Conservation (phyloP, 1,284 basidiomycete species). For the Anthracocystis panici-leucophaei region DNA sequence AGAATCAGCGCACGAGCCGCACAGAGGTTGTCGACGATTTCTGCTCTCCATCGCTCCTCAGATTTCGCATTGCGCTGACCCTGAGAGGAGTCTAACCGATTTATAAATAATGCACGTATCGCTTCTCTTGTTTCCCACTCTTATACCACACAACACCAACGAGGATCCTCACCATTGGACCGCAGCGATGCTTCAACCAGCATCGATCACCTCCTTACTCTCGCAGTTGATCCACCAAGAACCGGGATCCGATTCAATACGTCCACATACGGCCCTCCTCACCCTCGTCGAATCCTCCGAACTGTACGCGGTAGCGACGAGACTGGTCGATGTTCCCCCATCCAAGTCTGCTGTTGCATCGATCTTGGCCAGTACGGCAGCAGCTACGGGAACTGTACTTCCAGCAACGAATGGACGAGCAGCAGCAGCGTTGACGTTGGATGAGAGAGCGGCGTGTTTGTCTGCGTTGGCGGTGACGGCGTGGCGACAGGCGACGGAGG, state of each 20-base stretch:
- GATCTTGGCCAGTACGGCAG: slow-evolving; percentile 31
- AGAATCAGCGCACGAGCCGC: background rate
- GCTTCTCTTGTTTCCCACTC: no score
- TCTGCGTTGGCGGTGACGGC: slow-evolving; percentile 39
- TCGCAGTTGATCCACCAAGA: slow-evolving; percentile 34
- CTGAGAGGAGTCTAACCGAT: background rate
- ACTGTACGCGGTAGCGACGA: slow-evolving; percentile 38
- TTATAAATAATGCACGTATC: no score
- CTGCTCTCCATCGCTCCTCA: background rate
- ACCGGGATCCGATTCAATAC: background rate
- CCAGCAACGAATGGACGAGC: background rate
- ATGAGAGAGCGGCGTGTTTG: slow-evolving; percentile 37
- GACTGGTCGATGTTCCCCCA: slow-evolving; percentile 21
- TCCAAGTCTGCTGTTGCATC: slow-evolving; percentile 21
- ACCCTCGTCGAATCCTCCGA: slow-evolving; percentile 47
- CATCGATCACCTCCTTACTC: slow-evolving; percentile 37
- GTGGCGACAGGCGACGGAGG: slow-evolving; percentile 35
- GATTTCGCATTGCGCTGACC: background rate
- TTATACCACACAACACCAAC: background rate
- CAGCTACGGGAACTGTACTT: slow-evolving; percentile 14
- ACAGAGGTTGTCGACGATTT: background rate
- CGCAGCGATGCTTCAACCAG: slow-evolving; percentile 41
- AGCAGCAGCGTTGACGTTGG: slow-evolving; percentile 25
- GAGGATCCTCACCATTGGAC: background rate
- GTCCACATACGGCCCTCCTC: slow-evolving; percentile 41